Percentiles rank a stretch among this genome's conserved stretches.
Conservation (phyloP, 1,284 basidiomycete species). For the Ceratobasidium papillatum region DNA sequence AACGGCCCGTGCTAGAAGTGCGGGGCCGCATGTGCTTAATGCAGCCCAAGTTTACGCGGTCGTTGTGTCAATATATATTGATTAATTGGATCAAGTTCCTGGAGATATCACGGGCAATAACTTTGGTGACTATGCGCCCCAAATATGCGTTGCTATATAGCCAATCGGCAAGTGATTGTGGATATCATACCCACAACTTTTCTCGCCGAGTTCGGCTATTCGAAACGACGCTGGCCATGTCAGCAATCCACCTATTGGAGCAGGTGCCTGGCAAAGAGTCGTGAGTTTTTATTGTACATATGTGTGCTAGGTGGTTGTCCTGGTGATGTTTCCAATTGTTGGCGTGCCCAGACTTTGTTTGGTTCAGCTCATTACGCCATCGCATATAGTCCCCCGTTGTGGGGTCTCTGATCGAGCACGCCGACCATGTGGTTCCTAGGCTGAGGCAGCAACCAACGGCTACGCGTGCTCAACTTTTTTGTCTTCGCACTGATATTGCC, state of each 20-base stretch:
- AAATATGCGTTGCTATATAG: too few relatives aligned
- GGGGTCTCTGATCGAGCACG: constrained; percentile 7
- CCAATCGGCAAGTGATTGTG: neutral
- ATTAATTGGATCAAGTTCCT: neutral
- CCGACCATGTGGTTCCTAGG: constrained; percentile 13
- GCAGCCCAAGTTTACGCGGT: neutral
- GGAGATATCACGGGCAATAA: neutral
- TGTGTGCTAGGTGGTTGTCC: constrained; percentile 13
- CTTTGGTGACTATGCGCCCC: neutral
- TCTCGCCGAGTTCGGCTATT: neutral
- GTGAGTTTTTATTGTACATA: neutral
- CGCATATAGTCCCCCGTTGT: constrained; percentile 7
- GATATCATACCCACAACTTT: neutral
- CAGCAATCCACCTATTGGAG: neutral
- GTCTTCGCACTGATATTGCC: constrained; percentile 2
- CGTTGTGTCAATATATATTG: neutral
- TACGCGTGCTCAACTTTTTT: neutral
- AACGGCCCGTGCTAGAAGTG: neutral
- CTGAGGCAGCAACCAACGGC: constrained; percentile 6
- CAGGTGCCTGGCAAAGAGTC: neutral
- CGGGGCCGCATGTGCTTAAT: neutral
- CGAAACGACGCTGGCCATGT: neutral
- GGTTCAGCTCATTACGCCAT: constrained; percentile 8
- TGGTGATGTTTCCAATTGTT: constrained; percentile 23
- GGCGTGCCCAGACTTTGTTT: neutral